Evolutionary conservation across 2,329 filamentous ascomycete genomes (phyloP), one percentile per base, ranked within the genome.

Genomic region (Aschersonia sp.): DNA sequence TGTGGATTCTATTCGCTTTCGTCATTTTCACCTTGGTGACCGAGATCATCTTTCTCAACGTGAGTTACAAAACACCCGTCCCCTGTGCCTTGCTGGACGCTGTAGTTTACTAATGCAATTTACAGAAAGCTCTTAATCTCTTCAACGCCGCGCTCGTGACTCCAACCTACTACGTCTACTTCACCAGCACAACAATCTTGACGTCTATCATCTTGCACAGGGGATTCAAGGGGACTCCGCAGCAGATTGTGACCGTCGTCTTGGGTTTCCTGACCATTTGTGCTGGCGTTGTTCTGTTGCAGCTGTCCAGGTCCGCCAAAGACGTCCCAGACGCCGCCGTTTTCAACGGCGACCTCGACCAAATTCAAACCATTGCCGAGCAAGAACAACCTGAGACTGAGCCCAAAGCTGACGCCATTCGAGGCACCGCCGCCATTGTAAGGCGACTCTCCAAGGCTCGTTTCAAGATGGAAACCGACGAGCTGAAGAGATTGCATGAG

Each of bases 111-210:
- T 38, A 29, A 35, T 20, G 10, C 29, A 6, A 35, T 4, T 38
- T 38, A 45, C 40, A 97, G 89, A 98, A 98, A 96, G 92, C 92
- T 5, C 75, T 97, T 49, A 97, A 98, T 60, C 67, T 98, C 45
- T 97, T 91, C 73, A 97, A 98, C 59, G 92, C 92, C 40, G 91
- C 92, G 5, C 77, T 98, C 54, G 92, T 98, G 51, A 98, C 92
- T 0, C 92, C 92, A 1, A 98, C 92, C 2, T 98, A 98, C 68
- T 98, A 98, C 64, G 92, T 98, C 54, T 91, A 94, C 70, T 98
- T 98, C 63, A 98, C 92, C 40, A 94, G 84, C 56, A 85, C 89
- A 4, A 97, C 92, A 28, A 96, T 98, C 54, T 78, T 97, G 55
- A 94, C 89, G 5, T 96, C 91, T 0, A 85, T 89, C 3, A 82